phyloP scores from a whole-genome alignment of 2,329 filamentous ascomycete genomes.

The Fusarium guadeloupense region DNA sequence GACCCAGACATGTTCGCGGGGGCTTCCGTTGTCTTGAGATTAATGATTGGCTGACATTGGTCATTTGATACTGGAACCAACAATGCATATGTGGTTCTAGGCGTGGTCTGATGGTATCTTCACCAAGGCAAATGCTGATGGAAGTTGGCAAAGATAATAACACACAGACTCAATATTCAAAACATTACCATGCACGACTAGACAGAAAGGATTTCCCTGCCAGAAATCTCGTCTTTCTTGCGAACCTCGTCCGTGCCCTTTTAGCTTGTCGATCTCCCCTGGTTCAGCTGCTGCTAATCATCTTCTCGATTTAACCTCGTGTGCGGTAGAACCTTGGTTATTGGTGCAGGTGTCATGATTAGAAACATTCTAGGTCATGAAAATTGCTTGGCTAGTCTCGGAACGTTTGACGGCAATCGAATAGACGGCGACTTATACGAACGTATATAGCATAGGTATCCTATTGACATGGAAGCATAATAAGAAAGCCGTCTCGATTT shows the following conservation, averaged over 20 bases:
- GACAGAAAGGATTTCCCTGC: background rate
- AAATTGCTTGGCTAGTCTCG: background rate
- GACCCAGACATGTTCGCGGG: conserved; percentile 15
- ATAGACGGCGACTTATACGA: background rate
- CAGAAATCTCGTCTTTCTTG: background rate
- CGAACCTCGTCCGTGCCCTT: conserved; percentile 25
- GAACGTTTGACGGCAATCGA: no score
- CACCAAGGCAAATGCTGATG: background rate
- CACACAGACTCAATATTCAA: background rate
- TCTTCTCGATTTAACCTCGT: conserved; percentile 25
- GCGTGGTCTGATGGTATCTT: conserved; percentile 1
- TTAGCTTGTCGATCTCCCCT: conserved; percentile 20
- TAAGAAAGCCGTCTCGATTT: background rate
- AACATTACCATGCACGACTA: background rate
- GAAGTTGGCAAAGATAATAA: background rate
- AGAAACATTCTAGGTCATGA: background rate
- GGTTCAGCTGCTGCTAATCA: conserved; percentile 2
- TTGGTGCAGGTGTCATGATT: conserved; percentile 10
- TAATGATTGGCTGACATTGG: conserved; percentile 23
- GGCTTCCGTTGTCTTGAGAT: background rate
- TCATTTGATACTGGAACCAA: background rate
- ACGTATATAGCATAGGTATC: no score
- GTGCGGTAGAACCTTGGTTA: conserved; percentile 9
- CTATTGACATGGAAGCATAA: no score
- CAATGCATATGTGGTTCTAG: conserved; percentile 2